These are phyloP conservation scores for Amanita thiersii DNA, from an alignment of 768 basidiomycete genomes.

Conservation along the genomic window DNA sequence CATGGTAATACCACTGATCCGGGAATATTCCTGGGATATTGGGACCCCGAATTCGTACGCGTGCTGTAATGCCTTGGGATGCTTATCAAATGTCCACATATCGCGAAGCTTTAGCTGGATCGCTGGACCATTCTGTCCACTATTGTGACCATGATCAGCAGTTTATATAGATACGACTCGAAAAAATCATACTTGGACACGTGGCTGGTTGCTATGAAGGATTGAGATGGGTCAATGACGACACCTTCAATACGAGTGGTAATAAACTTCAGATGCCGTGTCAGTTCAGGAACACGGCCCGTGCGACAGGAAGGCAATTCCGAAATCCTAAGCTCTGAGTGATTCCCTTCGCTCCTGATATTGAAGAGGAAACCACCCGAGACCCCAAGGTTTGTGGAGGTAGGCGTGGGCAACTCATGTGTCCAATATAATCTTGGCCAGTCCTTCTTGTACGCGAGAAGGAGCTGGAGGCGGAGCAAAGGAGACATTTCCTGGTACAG, in stretches of 20 bases:
- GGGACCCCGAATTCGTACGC: slow-evolving; percentile 35
- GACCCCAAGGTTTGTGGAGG: slow-evolving; percentile 28
- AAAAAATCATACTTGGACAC: slow-evolving; percentile 26
- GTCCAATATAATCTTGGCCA: slow-evolving; percentile 42
- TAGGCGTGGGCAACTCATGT: slow-evolving; percentile 34
- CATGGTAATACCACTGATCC: slow-evolving; percentile 27
- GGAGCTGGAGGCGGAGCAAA: slow-evolving; percentile 34
- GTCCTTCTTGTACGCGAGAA: slow-evolving; percentile 36
- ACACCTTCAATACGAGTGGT: slow-evolving; percentile 35
- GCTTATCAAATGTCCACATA: slow-evolving; percentile 48
- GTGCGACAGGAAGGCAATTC: slow-evolving; percentile 44
- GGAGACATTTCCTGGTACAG: slow-evolving; percentile 29
- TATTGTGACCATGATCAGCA: slow-evolving; percentile 10
- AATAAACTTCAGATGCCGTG: slow-evolving; percentile 36
- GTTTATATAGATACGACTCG: not conserved
- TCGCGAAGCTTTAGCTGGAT: slow-evolving; percentile 47
- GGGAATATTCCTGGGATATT: slow-evolving; percentile 16
- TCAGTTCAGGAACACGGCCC: slow-evolving; percentile 31
- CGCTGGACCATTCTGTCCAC: slow-evolving; percentile 31
- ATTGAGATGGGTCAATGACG: slow-evolving; percentile 36
- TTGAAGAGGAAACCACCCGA: slow-evolving; percentile 40
- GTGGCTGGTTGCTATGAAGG: slow-evolving; percentile 35
- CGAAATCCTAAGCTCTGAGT: slow-evolving; percentile 31
- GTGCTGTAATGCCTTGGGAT: slow-evolving; percentile 32
- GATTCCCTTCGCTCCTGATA: slow-evolving; percentile 28